Base-by-base conservation (phyloP, 2,329 filamentous ascomycete species). In the Fusarium musae region DNA sequence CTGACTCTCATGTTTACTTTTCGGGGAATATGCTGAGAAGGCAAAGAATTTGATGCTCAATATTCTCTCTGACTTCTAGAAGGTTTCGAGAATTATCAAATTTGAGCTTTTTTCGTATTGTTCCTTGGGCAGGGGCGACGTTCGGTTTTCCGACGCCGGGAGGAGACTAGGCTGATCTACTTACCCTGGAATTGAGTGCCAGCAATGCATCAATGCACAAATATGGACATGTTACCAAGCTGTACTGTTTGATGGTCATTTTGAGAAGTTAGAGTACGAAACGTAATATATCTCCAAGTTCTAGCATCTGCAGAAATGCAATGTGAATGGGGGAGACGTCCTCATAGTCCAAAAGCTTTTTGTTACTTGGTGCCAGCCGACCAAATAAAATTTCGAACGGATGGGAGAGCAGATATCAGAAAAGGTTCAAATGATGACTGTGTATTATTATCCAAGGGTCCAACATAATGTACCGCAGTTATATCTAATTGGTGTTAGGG, bases 391-490 rank as follows among this genome's bases (percentile, higher is more conserved):
- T 23, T 3, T 23, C 12, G 1, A 36, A 36, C 32, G 12, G 2
- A 23, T 23, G 23, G 23, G 3, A 6, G 7, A 47, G 44, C 0
- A 11, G 9, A 16, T 5, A 21, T 5, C 6, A 8, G 3, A 47
- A 21, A 9, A 21, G 26, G 0, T 11, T 2, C 0, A 11, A 30
- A 16, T 21, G 4, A 21, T n/a, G 5, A 5, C 21, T 1, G 3
- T 11, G 9, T 21, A 16, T 28, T 47, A 21, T 11, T 21, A 30
- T 16, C 9, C 5, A 49, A 12, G 7, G 9, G 3, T 3, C 11
- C 21, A 16, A 21, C 15, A 12, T 12, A 32, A 1, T n/a, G 6
- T 9, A 17, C 0, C 15, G 15, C 28, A 17, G 21, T n/a, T 4
- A 0, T 6, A 6, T 17, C 7, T n/a, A 9, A 36, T 36, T 36